phyloP scores from a whole-genome alignment of 345 rosid species.

The Eucalyptus camaldulensis region DNA sequence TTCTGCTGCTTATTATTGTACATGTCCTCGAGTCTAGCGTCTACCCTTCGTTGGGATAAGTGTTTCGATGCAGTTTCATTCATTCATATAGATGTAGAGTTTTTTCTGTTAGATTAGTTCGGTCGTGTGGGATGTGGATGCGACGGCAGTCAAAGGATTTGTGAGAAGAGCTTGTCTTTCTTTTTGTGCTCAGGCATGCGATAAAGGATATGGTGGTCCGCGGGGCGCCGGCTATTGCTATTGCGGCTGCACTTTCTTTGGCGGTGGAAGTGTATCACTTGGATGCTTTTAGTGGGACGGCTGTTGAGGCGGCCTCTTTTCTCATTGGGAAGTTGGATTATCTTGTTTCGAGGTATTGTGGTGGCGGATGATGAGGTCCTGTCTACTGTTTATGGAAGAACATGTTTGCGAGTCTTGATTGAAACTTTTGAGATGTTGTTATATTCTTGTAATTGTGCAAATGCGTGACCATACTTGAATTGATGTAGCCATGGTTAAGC shows the following conservation, averaged over 20 bases:
- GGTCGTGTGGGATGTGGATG: neutral
- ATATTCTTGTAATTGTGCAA: neutral
- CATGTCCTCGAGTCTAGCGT: neutral
- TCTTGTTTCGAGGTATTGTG: constrained; percentile 63
- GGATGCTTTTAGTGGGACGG: constrained; percentile 36
- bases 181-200: constrained; percentile 42
- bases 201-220: constrained; percentile 95
- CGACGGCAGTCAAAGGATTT: neutral
- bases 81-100: neutral
- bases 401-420: neutral
- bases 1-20: neutral
- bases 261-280: constrained; percentile 76
- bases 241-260: constrained; percentile 84
- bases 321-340: constrained; percentile 49
- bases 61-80: neutral
- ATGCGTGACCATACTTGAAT: neutral
- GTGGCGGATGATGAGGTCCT: neutral
- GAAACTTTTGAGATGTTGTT: neutral
- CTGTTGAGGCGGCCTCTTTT: constrained; percentile 42
- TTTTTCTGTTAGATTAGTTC: neutral
- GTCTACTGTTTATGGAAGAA: neutral
- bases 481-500: neutral
- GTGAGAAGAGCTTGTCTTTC: neutral
- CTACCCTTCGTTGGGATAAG: neutral
- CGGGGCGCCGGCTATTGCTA: constrained; percentile 98